Evolutionary conservation across 1,284 basidiomycete genomes (phyloP), one percentile per base, ranked within the genome.

Genomic region (Papiliotrema fonsecae): DNA sequence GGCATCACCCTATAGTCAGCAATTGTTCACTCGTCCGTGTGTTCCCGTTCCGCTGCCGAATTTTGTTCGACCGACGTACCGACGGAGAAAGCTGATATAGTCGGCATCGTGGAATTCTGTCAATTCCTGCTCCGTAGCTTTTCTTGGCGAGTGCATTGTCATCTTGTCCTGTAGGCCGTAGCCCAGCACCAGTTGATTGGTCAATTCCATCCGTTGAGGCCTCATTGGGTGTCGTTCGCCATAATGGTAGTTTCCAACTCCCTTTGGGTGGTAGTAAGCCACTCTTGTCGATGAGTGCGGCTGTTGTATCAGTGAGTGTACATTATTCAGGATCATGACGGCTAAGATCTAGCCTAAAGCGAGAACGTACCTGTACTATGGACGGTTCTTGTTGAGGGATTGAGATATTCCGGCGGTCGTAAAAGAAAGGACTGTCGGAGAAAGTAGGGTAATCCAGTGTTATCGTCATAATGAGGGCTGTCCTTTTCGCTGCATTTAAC

Each of bases 151-250:
- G 69, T 89, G 96, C 36, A 97, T 88, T 60, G 93, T 86, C 73
- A 99, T 97, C 64, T 92, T 86, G 64, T 96, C 88, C 76, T 98
- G 92, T 18, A 99, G 77, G 3, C 92, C 94, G 64, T 98, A 99
- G 0, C 92, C 94, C 67, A 96, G 82, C 5, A 98, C 94, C 38
- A 99, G 81, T 5, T 91, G 85, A 63, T 98, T 98, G 6, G 94
- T 97, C 42, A 99, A 74, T 3, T 92, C 93, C 10, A 98, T 75
- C 14, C 96, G 81, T 56, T 97, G 91, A 1, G 94, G 94, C 68
- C 97, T 96, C 94, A 98, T 98, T 2, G 94, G 96, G 77, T 98
- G 94, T 39, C 87, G 81, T 80, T 97, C 91, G 52, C 92, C 93
- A 75, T 93, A 96, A 69, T 97, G 92, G 71, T 92, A 90, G 61